Base-by-base conservation (phyloP, 306 rosid genomes). In the Quercus robur region DNA sequence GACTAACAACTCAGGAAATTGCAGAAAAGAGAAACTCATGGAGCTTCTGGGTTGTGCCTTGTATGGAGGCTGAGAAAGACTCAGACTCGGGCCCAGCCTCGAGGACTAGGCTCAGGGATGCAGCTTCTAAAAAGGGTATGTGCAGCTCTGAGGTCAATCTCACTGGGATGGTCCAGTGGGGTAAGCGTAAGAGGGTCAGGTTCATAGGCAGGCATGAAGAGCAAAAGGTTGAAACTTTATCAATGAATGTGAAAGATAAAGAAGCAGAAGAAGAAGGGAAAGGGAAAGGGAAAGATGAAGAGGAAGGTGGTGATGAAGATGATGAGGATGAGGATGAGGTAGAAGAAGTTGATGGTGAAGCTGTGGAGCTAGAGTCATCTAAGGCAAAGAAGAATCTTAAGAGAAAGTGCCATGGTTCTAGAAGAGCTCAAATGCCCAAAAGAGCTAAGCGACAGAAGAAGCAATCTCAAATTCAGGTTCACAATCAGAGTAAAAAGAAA, bases 151-250 rank as follows among this genome's bases (percentile, higher is more conserved):
- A 77, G 83, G 90, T 95, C 41, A 91, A 85, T 78, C 84, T 74
- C 59, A 38, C 90, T 0, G 96, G 96, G 75, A 82, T 95, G 90
- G 75, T 87, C 75, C 93, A 88, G 82, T 95, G 99, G 98, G 99
- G 98, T 8, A 81, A 80, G 61, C 93, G 93, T 61, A 78, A 91
- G n/a, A 86, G 83, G 55, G 92, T 90, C 73, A 86, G 93, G 54
- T 93, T 85, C 81, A 20, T 90, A 20, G 90, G 89, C n/a, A 81
- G 83, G 25, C 89, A 81, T 7, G 90, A 81, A 78, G 86, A 87
- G 56, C 56, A 56, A 77, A 81, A 83, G 82, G 71, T 80, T 30
- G 87, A 77, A 75, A 19, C 86, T 80, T 75, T 81, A 20, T 51
- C 81, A 0, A 75, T 46, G 70, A 35, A 44, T 52, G 21, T 5